Conservation (phyloP, 371 early-diverging fungal genomes). For the Lichtheimia corymbifera region DNA sequence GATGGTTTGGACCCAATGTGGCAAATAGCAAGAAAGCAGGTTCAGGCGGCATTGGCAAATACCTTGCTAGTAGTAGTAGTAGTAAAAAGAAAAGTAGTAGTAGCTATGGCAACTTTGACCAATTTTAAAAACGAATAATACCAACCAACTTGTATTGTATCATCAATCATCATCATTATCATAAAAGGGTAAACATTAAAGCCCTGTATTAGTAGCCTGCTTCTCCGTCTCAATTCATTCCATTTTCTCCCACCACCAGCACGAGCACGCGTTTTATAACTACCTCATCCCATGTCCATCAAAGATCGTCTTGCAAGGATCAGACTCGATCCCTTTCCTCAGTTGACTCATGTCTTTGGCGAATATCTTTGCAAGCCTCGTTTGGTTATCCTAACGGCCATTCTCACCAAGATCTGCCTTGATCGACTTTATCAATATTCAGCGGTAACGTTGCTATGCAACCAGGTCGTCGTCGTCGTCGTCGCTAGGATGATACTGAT, state of each 20-base stretch:
- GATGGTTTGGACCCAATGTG: conserved; percentile 75
- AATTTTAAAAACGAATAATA: conserved; percentile 25
- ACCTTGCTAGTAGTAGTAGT: conserved; percentile 53
- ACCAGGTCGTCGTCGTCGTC: too few relatives aligned
- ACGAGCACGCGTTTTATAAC: too few relatives aligned
- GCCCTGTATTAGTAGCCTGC: not conserved
- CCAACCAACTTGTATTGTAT: not conserved
- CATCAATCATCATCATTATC: not conserved
- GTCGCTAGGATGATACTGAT: too few relatives aligned
- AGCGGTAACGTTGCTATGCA: conserved; percentile 25
- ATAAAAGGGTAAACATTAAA: too few relatives aligned
- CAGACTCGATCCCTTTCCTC: conserved; percentile 44
- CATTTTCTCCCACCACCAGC: not conserved
- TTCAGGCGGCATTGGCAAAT: conserved; percentile 66
- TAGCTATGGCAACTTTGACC: conserved; percentile 42
- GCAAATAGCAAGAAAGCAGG: conserved; percentile 18
- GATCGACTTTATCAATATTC: conserved; percentile 48
- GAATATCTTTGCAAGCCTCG: conserved; percentile 40
- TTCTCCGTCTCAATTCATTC: conserved; percentile 1
- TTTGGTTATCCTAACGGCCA: conserved; percentile 32
- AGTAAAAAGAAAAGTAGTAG: not conserved
- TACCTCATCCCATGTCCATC: not conserved
- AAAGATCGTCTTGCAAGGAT: conserved; percentile 26
- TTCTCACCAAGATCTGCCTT: conserved; percentile 43
- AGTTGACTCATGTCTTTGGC: conserved; percentile 23